A percentile compares a stretch with the other conserved stretches of the same genome.
These are phyloP conservation scores for Hypoxylon sp. DNA, from an alignment of 2,329 filamentous ascomycete species.

Conservation along the genomic window DNA sequence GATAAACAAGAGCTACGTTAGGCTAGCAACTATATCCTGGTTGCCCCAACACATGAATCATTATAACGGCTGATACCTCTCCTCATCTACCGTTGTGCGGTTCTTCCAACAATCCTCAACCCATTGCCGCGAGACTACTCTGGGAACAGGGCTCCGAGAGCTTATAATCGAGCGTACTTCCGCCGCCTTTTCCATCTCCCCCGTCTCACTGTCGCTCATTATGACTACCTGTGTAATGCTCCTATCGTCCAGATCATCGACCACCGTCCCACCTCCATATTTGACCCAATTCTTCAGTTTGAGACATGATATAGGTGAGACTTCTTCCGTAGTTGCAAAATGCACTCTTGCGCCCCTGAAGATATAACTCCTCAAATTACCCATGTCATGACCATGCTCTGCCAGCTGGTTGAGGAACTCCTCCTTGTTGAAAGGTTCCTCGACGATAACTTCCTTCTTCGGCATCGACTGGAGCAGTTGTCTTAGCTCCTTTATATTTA, in stretches of 20 bases:
- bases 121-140: slow-evolving; percentile 80
- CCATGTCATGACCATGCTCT: slow-evolving; percentile 68
- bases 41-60: slow-evolving; percentile 7
- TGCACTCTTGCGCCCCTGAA: slow-evolving; percentile 65
- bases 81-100: slow-evolving; percentile 84
- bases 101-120: slow-evolving; percentile 85
- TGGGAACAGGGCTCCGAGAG: slow-evolving; percentile 68
- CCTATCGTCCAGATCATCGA: slow-evolving; percentile 64
- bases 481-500: slow-evolving; percentile 74
- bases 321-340: slow-evolving; percentile 55
- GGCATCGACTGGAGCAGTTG: slow-evolving; percentile 66
- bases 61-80: slow-evolving; percentile 63
- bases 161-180: slow-evolving; percentile 65
- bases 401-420: slow-evolving; percentile 70
- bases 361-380: slow-evolving; percentile 65
- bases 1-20: slow-evolving; percentile 17
- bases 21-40: slow-evolving; percentile 3
- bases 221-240: slow-evolving; percentile 82
- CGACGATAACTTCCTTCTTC: slow-evolving; percentile 59
- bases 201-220: slow-evolving; percentile 57
- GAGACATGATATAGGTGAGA: slow-evolving; percentile 55
- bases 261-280: slow-evolving; percentile 78
- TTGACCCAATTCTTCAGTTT: slow-evolving; percentile 70
- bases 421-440: slow-evolving; percentile 59
- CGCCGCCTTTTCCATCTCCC: slow-evolving; percentile 59